Evolutionary conservation across 2,329 filamentous ascomycete species (phyloP), one percentile per base, ranked within the genome.

Genomic region (Aschersonia sp.): DNA sequence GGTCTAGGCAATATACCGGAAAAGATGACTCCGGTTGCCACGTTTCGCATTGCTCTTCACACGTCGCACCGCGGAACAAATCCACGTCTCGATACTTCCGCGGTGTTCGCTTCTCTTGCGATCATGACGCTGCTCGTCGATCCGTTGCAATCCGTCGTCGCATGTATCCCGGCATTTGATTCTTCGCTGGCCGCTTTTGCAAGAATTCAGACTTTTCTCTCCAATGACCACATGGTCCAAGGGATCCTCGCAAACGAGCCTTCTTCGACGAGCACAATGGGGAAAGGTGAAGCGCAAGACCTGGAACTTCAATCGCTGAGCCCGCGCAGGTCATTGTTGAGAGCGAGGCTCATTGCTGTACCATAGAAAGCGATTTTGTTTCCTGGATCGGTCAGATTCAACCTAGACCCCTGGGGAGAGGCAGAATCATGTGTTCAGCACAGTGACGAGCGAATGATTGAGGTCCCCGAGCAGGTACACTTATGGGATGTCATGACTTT

Each of bases 341-440:
- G 45, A 51, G 0, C 49, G 56, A 20, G 20, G 1, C 57, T 77
- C 5, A 67, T 68, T 31, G 64, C 64, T 1, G 57, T 77, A 1
- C 67, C 75, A 0, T 74, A 78, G 58, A 73, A 77, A 42, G 63
- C 71, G 0, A 67, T 74, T 49, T 65, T 74, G n/a, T 58, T 77
- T 4, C 65, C 65, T 2, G 73, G 71, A 2, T 70, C 61, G 0
- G 58, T 78, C 3, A 66, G 72, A 0, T 57, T 62, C 4, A 79
- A 78, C 46, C 59, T 73, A 2, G 72, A 75, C 50, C 73, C 73
- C 0, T 55, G 58, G 3, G 51, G 55, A 1, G 51, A 53, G 3
- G 3, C 7, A 38, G 10, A 32, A 12, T 12, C 5, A 12, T 5
- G 20, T 45, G 5, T 31, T 45, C 9, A 20, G 7, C 32, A 6